Conservation (phyloP, 768 basidiomycete species). For the Pleurotus djamor region DNA sequence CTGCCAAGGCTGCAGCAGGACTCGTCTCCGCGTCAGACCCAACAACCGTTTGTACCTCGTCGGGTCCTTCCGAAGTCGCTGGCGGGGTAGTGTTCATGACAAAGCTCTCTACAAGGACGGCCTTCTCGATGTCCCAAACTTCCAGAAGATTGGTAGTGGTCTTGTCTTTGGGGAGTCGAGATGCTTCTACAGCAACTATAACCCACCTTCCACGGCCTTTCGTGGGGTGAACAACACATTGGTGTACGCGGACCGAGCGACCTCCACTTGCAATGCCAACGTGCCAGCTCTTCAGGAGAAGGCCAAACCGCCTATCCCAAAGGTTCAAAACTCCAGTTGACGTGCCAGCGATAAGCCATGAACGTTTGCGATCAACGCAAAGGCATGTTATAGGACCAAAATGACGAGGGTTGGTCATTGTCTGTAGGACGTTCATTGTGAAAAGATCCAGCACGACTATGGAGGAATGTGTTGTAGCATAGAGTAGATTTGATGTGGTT, state of each 20-base stretch:
- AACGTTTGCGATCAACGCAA: slow-evolving; percentile 79
- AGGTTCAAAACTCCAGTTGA: slow-evolving; percentile 81
- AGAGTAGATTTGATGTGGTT: slow-evolving; percentile 76
- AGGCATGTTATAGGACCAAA: slow-evolving; percentile 84
- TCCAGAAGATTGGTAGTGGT: slow-evolving; percentile 58
- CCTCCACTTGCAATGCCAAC: slow-evolving; percentile 56
- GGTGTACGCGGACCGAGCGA: slow-evolving; percentile 59
- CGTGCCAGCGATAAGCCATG: slow-evolving; percentile 91
- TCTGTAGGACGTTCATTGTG: slow-evolving; percentile 74
- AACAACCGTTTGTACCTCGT: slow-evolving; percentile 49
- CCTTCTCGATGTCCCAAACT: slow-evolving; percentile 92
- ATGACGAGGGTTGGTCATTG: slow-evolving; percentile 82
- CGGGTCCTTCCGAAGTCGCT: slow-evolving; percentile 42
- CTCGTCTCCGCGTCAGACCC: slow-evolving; percentile 58
- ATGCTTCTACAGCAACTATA: slow-evolving; percentile 74
- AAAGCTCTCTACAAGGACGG: slow-evolving; percentile 77
- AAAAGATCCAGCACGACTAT: slow-evolving; percentile 81
- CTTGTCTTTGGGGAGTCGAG: slow-evolving; percentile 37
- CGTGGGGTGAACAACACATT: slow-evolving; percentile 80
- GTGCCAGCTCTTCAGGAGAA: slow-evolving; percentile 87
- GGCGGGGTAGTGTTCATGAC: slow-evolving; percentile 42
- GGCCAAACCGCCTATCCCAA: slow-evolving; percentile 95
- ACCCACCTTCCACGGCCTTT: slow-evolving; percentile 90
- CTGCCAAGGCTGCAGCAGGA: slow-evolving; percentile 75
- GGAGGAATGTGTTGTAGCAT: slow-evolving; percentile 78